Evolutionary conservation across 2,329 filamentous ascomycete genomes (phyloP).

Genomic region (Colletotrichum spaethianum): DNA sequence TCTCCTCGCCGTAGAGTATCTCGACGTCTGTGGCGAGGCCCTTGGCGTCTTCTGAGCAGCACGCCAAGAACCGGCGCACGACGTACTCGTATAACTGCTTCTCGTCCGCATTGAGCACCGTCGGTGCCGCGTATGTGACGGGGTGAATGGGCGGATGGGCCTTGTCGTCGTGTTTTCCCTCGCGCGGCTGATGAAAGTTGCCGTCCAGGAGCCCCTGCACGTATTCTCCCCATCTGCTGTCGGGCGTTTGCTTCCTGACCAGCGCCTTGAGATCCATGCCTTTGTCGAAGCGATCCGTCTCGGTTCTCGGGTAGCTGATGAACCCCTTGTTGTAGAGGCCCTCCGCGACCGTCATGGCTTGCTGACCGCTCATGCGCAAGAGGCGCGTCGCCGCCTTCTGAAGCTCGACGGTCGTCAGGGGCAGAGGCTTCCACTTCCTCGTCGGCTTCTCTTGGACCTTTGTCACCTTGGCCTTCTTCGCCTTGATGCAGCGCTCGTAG

Average conservation of each 20-base stretch:
- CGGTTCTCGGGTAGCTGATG: conserved; percentile 97
- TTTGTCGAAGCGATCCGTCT: conserved; percentile 95
- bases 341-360: conserved; percentile 91
- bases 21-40: conserved; percentile 89
- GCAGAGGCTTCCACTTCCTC: conserved; percentile 93
- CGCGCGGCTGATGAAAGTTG: conserved; percentile 84
- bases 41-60: conserved; percentile 93
- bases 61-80: conserved; percentile 90
- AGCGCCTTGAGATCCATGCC: conserved; percentile 87
- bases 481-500: conserved; percentile 86
- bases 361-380: conserved; percentile 90
- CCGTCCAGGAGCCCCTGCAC: conserved; percentile 82
- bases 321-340: conserved; percentile 92
- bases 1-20: conserved; percentile 86
- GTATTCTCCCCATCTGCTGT: conserved; percentile 83
- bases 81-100: conserved; percentile 92
- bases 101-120: conserved; percentile 76
- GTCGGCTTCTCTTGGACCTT: conserved; percentile 93
- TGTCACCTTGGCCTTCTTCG: conserved; percentile 83
- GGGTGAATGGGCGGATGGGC: conserved; percentile 98
- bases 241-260: conserved; percentile 86
- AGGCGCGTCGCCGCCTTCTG: conserved; percentile 95
- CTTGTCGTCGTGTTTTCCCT: conserved; percentile 92
- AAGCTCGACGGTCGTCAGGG: conserved; percentile 94
- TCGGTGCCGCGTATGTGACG: conserved; percentile 83